A percentile compares a stretch with the other conserved stretches of the same genome.
Evolutionary conservation across 2,329 filamentous ascomycete genomes (phyloP).

Genomic region (Colletotrichum scovillei): DNA sequence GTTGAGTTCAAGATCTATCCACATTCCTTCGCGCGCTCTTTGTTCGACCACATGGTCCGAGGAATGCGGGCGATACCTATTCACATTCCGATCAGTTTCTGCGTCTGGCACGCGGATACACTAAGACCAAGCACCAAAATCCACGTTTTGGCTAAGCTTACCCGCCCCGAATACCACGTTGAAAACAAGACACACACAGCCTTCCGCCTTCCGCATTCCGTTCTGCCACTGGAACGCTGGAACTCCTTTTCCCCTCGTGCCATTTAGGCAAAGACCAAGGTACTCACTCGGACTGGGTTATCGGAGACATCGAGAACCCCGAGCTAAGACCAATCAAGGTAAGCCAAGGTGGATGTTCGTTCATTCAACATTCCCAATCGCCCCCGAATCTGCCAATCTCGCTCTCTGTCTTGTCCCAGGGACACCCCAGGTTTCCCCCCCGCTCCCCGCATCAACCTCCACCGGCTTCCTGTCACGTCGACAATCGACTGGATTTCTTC

Average conservation of each 20-base stretch:
- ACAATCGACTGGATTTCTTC: neutral
- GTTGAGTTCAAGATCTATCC: neutral
- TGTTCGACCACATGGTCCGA: neutral
- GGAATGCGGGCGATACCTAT: neutral
- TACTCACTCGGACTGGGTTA: neutral
- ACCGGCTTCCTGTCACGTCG: neutral
- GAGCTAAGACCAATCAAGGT: neutral
- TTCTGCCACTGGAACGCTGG: neutral
- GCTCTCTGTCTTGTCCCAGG: neutral
- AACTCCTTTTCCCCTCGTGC: neutral
- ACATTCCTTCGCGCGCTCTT: neutral
- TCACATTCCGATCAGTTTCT: neutral
- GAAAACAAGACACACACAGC: neutral
- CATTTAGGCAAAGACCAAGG: too few species aligned
- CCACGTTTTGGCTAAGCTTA: neutral
- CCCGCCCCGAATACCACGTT: neutral
- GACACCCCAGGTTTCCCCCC: neutral
- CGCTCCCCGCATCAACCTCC: slow-evolving; percentile 2
- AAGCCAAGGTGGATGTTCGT: neutral
- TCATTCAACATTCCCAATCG: neutral
- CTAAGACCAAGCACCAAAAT: neutral
- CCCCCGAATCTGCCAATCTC: neutral
- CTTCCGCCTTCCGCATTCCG: neutral
- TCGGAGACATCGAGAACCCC: neutral
- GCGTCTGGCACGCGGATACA: neutral